Evolutionary conservation across 2,329 filamentous ascomycete genomes (phyloP).

Genomic region (Aspergillus melleus): DNA sequence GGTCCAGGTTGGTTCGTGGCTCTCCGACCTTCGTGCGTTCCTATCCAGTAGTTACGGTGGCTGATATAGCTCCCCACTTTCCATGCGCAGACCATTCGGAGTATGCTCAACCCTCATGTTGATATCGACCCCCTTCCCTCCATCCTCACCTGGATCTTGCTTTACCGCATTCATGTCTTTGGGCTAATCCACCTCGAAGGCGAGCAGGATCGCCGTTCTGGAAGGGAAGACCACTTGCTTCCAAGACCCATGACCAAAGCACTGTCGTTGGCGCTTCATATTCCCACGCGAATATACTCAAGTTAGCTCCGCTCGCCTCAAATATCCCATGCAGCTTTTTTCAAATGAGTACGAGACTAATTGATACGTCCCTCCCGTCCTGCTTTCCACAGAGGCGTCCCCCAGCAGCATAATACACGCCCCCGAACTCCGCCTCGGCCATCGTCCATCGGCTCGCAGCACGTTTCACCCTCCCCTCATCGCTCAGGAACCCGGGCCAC

Average conservation of each 20-base stretch:
- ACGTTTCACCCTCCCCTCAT: slow-evolving; percentile 54
- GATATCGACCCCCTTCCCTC: background rate
- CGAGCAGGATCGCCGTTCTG: slow-evolving; percentile 91
- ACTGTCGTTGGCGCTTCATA: slow-evolving; percentile 92
- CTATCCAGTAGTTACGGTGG: slow-evolving; percentile 11
- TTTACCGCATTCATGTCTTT: slow-evolving; percentile 1
- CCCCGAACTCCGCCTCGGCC: slow-evolving; percentile 72
- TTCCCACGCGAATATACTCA: slow-evolving; percentile 92
- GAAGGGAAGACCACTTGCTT: slow-evolving; percentile 60
- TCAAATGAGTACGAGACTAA: background rate
- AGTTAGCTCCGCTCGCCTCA: slow-evolving; percentile 51
- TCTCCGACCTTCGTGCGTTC: slow-evolving; percentile 20
- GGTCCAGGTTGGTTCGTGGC: slow-evolving; percentile 94
- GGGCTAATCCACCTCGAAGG: slow-evolving; percentile 30
- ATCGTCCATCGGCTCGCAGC: slow-evolving; percentile 55
- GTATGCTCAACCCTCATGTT: slow-evolving; percentile 29
- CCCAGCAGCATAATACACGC: slow-evolving; percentile 56
- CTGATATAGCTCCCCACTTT: slow-evolving; percentile 23
- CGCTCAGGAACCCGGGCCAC: slow-evolving; percentile 39
- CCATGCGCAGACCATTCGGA: slow-evolving; percentile 38
- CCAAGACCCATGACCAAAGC: slow-evolving; percentile 61
- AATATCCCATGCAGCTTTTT: background rate
- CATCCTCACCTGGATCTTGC: background rate
- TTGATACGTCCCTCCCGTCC: slow-evolving; percentile 1
- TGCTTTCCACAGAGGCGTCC: slow-evolving; percentile 26